phyloP scores from a whole-genome alignment of 352 stramenopile species.

The Globisporangium iwayamae region DNA sequence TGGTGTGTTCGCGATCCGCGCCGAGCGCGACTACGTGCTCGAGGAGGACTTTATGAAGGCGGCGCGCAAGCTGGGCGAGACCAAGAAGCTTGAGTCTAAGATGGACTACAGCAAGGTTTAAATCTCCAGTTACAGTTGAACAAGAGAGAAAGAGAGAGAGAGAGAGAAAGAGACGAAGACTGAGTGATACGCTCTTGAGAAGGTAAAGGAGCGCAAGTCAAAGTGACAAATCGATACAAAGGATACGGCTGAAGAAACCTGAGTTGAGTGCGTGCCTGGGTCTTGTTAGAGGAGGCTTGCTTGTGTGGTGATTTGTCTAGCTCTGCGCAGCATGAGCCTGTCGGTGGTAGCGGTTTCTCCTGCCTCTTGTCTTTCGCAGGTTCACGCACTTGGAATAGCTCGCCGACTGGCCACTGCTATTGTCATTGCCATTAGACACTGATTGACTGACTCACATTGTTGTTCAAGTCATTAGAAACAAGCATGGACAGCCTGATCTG shows the following conservation, averaged over 20 bases:
- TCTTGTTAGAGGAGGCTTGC: background rate
- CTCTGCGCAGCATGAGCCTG: background rate
- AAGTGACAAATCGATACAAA: background rate
- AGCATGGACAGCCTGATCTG: slow-evolving; percentile 25
- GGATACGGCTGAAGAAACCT: background rate
- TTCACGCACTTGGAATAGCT: background rate
- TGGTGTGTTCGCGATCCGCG: slow-evolving; percentile 98
- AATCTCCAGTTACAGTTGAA: background rate
- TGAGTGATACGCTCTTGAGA: background rate
- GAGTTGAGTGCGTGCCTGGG: background rate
- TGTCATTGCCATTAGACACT: background rate
- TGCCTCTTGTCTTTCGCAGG: background rate
- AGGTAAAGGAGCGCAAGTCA: background rate
- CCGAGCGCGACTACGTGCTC: slow-evolving; percentile 97
- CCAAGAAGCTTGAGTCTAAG: slow-evolving; percentile 99
- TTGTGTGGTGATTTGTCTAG: background rate
- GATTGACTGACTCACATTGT: background rate
- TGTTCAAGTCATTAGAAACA: background rate
- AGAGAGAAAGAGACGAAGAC: background rate
- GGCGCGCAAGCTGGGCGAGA: slow-evolving; percentile 97
- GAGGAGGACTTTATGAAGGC: slow-evolving; percentile 99
- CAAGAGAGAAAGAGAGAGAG: background rate
- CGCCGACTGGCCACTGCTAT: background rate
- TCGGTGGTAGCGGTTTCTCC: background rate
- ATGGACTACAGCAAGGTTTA: slow-evolving; percentile 99